Percentiles rank a stretch among this genome's conserved stretches.
phyloP scores from a whole-genome alignment of 345 rosid species.

The Brassica cretica region DNA sequence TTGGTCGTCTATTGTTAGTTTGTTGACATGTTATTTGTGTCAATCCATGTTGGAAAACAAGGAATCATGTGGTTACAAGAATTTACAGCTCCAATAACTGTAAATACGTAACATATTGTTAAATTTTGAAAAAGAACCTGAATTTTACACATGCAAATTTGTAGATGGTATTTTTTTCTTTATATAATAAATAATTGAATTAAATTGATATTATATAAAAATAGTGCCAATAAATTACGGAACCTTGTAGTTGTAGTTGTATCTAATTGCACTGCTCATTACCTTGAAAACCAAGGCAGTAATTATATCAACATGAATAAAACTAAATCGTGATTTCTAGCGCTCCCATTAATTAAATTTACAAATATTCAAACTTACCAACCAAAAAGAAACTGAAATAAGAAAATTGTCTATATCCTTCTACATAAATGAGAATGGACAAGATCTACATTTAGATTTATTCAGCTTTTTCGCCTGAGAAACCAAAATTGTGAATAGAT shows the following conservation, averaged over 20 bases:
- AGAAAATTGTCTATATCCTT: slow-evolving; percentile 34
- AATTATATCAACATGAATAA: neutral
- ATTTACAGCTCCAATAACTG: slow-evolving; percentile 8
- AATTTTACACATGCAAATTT: neutral
- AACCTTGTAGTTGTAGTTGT: slow-evolving; percentile 25
- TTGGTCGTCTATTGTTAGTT: slow-evolving; percentile 3
- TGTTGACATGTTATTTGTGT: neutral
- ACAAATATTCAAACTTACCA: neutral
- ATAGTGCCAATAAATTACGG: neutral
- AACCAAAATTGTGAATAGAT: slow-evolving; percentile 34
- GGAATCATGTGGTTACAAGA: neutral
- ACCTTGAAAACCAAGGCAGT: slow-evolving; percentile 33
- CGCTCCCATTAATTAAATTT: slow-evolving; percentile 17
- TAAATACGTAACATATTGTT: neutral
- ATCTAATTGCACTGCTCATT: slow-evolving; percentile 32
- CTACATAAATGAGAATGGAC: slow-evolving; percentile 37
- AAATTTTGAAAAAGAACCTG: neutral
- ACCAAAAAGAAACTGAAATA: neutral
- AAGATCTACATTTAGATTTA: slow-evolving; percentile 40
- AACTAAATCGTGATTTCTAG: slow-evolving; percentile 30
- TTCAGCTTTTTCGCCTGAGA: slow-evolving; percentile 40
- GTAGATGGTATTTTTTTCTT: neutral
- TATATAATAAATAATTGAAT: neutral
- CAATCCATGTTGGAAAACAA: slow-evolving; percentile 15
- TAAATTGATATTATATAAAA: neutral